phyloP scores from a whole-genome alignment of 148 eudicot genomes.

The Rhododendron vialii region DNA sequence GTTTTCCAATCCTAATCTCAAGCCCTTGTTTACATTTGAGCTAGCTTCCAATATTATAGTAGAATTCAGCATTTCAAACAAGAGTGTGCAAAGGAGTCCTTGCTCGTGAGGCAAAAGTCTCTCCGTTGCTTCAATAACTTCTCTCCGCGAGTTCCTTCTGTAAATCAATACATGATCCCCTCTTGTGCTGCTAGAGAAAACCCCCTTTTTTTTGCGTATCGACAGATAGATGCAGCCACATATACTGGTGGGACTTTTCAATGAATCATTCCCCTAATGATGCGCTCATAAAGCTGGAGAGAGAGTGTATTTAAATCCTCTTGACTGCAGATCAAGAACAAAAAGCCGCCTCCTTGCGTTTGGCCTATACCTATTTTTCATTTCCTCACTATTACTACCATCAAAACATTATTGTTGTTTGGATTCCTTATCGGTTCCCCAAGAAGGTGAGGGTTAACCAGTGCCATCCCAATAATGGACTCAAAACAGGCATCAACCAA shows the following conservation, averaged over 20 bases:
- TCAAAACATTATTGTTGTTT: slow-evolving; percentile 10
- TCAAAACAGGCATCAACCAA: slow-evolving; percentile 36
- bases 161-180: slow-evolving; percentile 12
- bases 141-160: slow-evolving; percentile 28
- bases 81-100: slow-evolving; percentile 23
- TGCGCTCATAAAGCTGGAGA: slow-evolving; percentile 41
- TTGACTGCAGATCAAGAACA: slow-evolving; percentile 17
- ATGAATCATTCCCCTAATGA: slow-evolving; percentile 35
- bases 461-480: slow-evolving; percentile 35
- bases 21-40: slow-evolving; percentile 34
- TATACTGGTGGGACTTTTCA: slow-evolving; percentile 37
- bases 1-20: slow-evolving; percentile 55
- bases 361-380: slow-evolving; percentile 16
- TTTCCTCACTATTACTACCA: slow-evolving; percentile 14
- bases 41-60: slow-evolving; percentile 34
- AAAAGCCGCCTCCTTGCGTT: slow-evolving; percentile 53
- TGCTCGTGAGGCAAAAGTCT: slow-evolving; percentile 45
- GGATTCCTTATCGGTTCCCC: slow-evolving; percentile 33
- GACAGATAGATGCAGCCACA: slow-evolving; percentile 40
- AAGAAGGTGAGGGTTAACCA: slow-evolving; percentile 44
- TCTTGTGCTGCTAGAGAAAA: slow-evolving; percentile 3
- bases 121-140: slow-evolving; percentile 49
- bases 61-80: slow-evolving; percentile 39
- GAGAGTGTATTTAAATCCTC: slow-evolving; percentile 49
- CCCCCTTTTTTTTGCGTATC: slow-evolving; percentile 40